Conservation (phyloP, 345 rosid species). For the Dipteronia sinensis region DNA sequence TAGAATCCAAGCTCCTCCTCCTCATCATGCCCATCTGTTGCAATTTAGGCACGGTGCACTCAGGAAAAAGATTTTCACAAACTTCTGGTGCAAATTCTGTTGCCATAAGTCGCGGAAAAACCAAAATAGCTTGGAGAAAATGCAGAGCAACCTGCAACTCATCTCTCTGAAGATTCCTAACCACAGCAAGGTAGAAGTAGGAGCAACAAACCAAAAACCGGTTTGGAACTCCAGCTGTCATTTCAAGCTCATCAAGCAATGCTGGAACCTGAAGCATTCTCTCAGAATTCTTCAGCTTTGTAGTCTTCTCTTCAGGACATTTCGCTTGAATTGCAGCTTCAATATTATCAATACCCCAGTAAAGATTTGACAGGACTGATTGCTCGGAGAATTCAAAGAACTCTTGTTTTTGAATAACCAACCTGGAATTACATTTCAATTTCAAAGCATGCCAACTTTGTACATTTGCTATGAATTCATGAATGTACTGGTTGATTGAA, state of each 20-base stretch:
- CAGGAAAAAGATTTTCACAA: conserved; percentile 48
- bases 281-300: conserved; percentile 55
- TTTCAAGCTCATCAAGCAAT: conserved; percentile 71
- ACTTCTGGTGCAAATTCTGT: conserved; percentile 52
- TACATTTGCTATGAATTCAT: conserved; percentile 28
- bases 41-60: conserved; percentile 6
- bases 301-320: conserved; percentile 36
- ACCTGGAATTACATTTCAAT: conserved; percentile 43
- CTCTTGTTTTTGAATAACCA: conserved; percentile 40
- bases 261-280: conserved; percentile 88
- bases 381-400: conserved; percentile 67
- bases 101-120: conserved; percentile 53
- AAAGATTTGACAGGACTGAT: conserved; percentile 67
- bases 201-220: conserved; percentile 42
- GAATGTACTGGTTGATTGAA: conserved; percentile 49
- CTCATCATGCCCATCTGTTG: neutral
- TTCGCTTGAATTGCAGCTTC: conserved; percentile 54
- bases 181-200: conserved; percentile 56
- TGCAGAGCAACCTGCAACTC: conserved; percentile 70
- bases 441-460: conserved; percentile 46
- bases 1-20: conserved; percentile 17
- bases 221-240: conserved; percentile 67
- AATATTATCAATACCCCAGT: conserved; percentile 69
- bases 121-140: conserved; percentile 65
- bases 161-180: conserved; percentile 61